Percentiles rank a stretch among this genome's conserved stretches.
phyloP scores from a whole-genome alignment of 495 filamentous ascomycete species.

The Neurospora sublineolata region DNA sequence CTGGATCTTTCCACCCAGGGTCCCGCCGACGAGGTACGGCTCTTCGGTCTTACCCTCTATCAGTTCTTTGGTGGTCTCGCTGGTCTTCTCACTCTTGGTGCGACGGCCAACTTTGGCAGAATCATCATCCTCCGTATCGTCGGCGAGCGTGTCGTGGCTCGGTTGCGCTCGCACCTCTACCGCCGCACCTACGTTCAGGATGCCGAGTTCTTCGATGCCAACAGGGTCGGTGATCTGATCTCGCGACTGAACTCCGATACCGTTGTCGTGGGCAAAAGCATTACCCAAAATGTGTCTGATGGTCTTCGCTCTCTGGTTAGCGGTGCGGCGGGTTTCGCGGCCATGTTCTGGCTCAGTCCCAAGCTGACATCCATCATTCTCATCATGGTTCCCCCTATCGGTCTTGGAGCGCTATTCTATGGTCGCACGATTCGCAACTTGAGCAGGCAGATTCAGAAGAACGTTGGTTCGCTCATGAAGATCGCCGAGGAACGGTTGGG shows the following conservation, averaged over 20 bases:
- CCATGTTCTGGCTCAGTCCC: slow-evolving; percentile 88
- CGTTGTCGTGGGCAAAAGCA: slow-evolving; percentile 93
- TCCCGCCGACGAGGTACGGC: slow-evolving; percentile 18
- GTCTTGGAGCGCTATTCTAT: slow-evolving; percentile 83
- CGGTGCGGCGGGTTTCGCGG: slow-evolving; percentile 71
- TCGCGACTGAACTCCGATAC: slow-evolving; percentile 92
- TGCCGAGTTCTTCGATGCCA: slow-evolving; percentile 98
- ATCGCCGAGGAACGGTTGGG: slow-evolving; percentile 92
- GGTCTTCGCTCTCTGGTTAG: slow-evolving; percentile 80
- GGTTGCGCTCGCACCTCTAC: slow-evolving; percentile 81
- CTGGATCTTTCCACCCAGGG: slow-evolving; percentile 52
- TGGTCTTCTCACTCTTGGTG: slow-evolving; percentile 22
- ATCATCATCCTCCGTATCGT: slow-evolving; percentile 92
- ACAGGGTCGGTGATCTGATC: slow-evolving; percentile 90
- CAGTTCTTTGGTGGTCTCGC: slow-evolving; percentile 33
- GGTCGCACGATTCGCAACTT: slow-evolving; percentile 77
- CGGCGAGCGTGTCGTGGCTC: slow-evolving; percentile 84
- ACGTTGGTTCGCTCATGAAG: slow-evolving; percentile 82
- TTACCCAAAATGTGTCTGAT: slow-evolving; percentile 95
- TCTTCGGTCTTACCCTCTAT: slow-evolving; percentile 24
- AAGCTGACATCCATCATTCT: slow-evolving; percentile 80
- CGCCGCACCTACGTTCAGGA: slow-evolving; percentile 84
- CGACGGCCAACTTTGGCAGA: slow-evolving; percentile 77
- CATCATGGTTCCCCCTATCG: slow-evolving; percentile 83
- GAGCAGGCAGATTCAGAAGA: slow-evolving; percentile 83